phyloP scores from a whole-genome alignment of 495 filamentous ascomycete species.

The Neurospora sp. region DNA sequence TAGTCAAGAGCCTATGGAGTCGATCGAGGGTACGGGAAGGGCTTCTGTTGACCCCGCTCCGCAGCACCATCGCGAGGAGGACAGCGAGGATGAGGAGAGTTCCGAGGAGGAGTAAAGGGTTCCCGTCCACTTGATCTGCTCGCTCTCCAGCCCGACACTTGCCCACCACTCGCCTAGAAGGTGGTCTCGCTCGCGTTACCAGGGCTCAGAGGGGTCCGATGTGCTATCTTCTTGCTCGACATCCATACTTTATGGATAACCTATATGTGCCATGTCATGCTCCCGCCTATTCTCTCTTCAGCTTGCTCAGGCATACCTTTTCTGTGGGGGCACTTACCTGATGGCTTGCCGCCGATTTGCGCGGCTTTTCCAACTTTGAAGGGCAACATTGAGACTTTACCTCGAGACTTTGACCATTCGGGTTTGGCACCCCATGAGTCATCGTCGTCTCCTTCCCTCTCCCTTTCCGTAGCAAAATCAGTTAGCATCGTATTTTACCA shows the following conservation, averaged over 20 bases:
- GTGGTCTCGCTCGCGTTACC: not conserved
- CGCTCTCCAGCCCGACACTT: not conserved
- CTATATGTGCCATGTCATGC: not conserved
- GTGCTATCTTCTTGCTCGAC: not conserved
- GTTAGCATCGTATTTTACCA: not conserved
- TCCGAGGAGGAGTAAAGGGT: slow-evolving; percentile 27
- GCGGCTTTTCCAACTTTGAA: too few species aligned
- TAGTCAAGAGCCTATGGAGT: slow-evolving; percentile 39
- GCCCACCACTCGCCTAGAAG: not conserved
- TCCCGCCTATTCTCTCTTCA: not conserved
- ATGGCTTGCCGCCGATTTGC: not conserved
- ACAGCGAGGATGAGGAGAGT: slow-evolving; percentile 27
- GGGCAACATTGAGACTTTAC: not conserved
- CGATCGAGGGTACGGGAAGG: slow-evolving; percentile 23
- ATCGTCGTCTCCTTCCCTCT: not conserved
- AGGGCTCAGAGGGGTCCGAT: not conserved
- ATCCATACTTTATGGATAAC: not conserved
- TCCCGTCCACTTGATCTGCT: not conserved
- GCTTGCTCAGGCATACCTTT: not conserved
- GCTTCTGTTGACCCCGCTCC: slow-evolving; percentile 8
- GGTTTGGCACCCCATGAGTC: not conserved
- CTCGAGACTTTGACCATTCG: not conserved
- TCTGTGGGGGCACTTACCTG: not conserved
- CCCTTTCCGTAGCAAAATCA: not conserved
- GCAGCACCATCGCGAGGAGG: slow-evolving; percentile 25